phyloP scores from a whole-genome alignment of 2,329 filamentous ascomycete species.

The Achaetomium macrosporum region DNA sequence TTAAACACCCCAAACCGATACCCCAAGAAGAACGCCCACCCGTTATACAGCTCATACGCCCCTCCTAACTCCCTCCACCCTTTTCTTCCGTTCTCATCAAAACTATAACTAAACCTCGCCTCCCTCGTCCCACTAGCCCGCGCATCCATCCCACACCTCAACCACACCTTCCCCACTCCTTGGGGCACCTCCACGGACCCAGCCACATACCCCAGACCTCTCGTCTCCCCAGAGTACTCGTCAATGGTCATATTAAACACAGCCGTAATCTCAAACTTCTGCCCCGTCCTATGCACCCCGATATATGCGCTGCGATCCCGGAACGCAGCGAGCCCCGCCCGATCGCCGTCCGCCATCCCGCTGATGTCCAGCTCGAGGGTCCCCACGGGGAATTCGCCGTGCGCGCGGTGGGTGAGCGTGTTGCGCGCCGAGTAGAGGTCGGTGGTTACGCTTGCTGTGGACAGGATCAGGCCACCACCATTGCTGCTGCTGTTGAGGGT shows the following conservation, averaged over 20 bases:
- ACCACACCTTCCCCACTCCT: neutral
- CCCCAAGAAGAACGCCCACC: conserved; percentile 7
- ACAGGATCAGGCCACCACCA: neutral
- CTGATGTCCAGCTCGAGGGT: neutral
- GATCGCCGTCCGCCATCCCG: conserved; percentile 1
- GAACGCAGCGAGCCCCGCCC: conserved; percentile 3
- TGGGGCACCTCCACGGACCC: neutral
- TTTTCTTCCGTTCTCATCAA: neutral
- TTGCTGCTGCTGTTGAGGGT: too few species aligned
- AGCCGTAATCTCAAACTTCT: neutral
- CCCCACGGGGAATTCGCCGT: neutral
- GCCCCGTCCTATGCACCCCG: neutral
- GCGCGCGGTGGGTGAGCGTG: conserved; percentile 8
- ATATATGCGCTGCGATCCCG: conserved; percentile 5
- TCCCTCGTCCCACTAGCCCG: neutral
- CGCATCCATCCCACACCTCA: neutral
- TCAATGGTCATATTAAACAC: conserved; percentile 2
- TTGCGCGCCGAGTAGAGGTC: conserved; percentile 7
- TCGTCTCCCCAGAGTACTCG: neutral
- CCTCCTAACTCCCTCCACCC: neutral
- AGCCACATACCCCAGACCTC: neutral
- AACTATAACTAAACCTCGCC: conserved; percentile 1
- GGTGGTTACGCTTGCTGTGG: neutral
- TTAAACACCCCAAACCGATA: conserved; percentile 7
- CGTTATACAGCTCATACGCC: conserved; percentile 2